phyloP scores from a whole-genome alignment of 108 stramenopile genomes.

The Skeletonema marinoi region DNA sequence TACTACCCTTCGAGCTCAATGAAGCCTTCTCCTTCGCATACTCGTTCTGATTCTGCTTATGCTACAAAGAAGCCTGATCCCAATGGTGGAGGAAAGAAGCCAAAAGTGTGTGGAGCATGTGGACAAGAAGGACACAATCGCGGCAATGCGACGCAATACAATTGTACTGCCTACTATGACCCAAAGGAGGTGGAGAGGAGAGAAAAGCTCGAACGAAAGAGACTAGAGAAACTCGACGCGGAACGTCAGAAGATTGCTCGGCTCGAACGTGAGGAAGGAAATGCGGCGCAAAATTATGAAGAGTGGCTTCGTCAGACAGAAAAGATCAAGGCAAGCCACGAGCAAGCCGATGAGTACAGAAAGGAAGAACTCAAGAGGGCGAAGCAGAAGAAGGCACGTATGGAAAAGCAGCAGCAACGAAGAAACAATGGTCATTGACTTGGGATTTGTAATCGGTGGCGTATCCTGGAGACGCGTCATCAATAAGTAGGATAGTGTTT shows the following conservation, averaged over 20 bases:
- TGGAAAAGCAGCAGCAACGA: slow-evolving; percentile 35
- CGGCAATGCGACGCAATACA: slow-evolving; percentile 42
- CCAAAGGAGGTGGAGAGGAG: slow-evolving; percentile 47
- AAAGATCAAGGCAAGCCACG: slow-evolving; percentile 11
- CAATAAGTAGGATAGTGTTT: no score
- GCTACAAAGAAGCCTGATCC: background rate
- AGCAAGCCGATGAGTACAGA: slow-evolving; percentile 23
- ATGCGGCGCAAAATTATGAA: slow-evolving; percentile 11
- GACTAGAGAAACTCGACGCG: slow-evolving; percentile 27
- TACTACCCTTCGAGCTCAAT: background rate
- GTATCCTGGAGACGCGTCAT: background rate
- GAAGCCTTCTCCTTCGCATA: background rate
- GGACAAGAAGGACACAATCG: slow-evolving; percentile 54
- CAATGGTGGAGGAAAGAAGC: slow-evolving; percentile 6
- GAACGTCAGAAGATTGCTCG: slow-evolving; percentile 19
- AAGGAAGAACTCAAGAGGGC: slow-evolving; percentile 35
- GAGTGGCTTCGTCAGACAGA: slow-evolving; percentile 24
- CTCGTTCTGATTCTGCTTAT: background rate
- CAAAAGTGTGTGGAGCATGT: slow-evolving; percentile 51
- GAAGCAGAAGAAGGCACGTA: slow-evolving; percentile 30
- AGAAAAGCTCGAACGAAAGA: slow-evolving; percentile 31
- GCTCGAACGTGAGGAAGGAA: slow-evolving; percentile 28
- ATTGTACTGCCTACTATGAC: slow-evolving; percentile 50
- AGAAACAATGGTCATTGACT: slow-evolving; percentile 8
- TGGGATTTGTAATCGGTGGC: background rate